A percentile compares a stretch with the other conserved stretches of the same genome.
Evolutionary conservation across 2,329 filamentous ascomycete genomes (phyloP).

Genomic region (Sporothrix luriei): DNA sequence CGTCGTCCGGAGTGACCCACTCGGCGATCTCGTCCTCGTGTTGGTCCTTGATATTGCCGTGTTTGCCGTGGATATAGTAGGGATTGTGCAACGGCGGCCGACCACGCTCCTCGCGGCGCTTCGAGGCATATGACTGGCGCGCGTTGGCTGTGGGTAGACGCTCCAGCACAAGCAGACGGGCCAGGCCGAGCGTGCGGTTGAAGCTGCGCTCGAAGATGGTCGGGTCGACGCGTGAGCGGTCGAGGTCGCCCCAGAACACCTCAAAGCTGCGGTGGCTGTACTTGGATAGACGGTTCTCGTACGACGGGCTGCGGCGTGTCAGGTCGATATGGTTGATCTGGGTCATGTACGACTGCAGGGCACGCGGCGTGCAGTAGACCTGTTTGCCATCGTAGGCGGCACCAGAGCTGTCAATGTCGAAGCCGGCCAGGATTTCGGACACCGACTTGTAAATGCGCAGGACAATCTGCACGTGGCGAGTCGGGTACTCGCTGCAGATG

Average conservation of each 20-base stretch:
- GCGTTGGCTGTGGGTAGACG: slow-evolving; percentile 69
- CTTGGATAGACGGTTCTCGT: slow-evolving; percentile 84
- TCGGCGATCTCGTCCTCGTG: slow-evolving; percentile 82
- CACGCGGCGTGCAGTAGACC: slow-evolving; percentile 77
- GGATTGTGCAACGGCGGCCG: slow-evolving; percentile 55
- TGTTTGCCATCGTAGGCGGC: slow-evolving; percentile 79
- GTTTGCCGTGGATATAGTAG: slow-evolving; percentile 37
- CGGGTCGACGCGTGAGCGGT: slow-evolving; percentile 76
- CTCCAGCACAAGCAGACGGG: slow-evolving; percentile 77
- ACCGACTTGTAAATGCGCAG: slow-evolving; percentile 82
- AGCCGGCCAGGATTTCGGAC: slow-evolving; percentile 82
- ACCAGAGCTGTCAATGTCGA: slow-evolving; percentile 84
- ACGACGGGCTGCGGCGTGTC: slow-evolving; percentile 77
- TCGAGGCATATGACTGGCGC: slow-evolving; percentile 69
- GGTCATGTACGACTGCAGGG: slow-evolving; percentile 76
- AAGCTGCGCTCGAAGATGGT: slow-evolving; percentile 87
- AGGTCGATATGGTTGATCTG: slow-evolving; percentile 82
- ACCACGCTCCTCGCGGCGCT: slow-evolving; percentile 71
- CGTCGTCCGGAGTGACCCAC: slow-evolving; percentile 75
- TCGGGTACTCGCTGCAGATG: slow-evolving; percentile 78
- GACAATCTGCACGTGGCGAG: slow-evolving; percentile 79
- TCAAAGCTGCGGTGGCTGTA: slow-evolving; percentile 85
- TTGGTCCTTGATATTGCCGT: slow-evolving; percentile 73
- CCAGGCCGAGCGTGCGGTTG: slow-evolving; percentile 71
- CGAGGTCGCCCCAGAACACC: slow-evolving; percentile 74